Percentiles rank a stretch among this genome's conserved stretches.
These are phyloP conservation scores for Alternaria brassicicola DNA, from an alignment of 2,329 filamentous ascomycete species.

Conservation along the genomic window DNA sequence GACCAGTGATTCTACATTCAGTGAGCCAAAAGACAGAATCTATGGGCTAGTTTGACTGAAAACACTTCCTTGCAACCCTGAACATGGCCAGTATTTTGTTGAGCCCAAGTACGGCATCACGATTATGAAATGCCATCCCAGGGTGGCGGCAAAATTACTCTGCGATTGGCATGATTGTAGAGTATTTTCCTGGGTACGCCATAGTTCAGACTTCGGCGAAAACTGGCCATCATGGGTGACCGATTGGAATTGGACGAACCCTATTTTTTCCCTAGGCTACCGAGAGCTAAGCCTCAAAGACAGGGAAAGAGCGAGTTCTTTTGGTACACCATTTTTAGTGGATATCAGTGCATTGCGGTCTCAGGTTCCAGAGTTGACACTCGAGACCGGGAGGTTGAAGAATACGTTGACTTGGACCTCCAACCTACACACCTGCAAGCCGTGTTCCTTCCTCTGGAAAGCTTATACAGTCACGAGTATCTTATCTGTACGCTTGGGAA, in stretches of 20 bases:
- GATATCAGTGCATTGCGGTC: background rate
- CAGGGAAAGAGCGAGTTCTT: background rate
- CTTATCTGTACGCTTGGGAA: background rate
- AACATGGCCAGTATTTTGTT: background rate
- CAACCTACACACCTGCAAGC: background rate
- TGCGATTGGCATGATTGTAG: background rate
- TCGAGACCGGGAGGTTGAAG: background rate
- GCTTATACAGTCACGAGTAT: background rate
- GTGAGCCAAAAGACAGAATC: background rate
- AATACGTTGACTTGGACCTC: background rate
- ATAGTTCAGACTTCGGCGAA: background rate
- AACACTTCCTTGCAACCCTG: background rate
- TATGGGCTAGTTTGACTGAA: background rate
- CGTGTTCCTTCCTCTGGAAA: background rate
- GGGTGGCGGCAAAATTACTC: background rate
- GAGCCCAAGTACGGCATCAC: background rate
- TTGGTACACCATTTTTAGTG: no score
- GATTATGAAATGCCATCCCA: background rate
- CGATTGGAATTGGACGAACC: background rate
- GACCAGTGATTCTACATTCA: background rate
- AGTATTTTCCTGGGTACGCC: background rate
- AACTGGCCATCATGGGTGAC: background rate
- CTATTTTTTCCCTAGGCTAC: background rate
- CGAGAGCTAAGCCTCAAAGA: background rate
- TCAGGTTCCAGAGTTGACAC: background rate